phyloP scores from a whole-genome alignment of 1,284 basidiomycete species.

The Ceratobasidium sp. region DNA sequence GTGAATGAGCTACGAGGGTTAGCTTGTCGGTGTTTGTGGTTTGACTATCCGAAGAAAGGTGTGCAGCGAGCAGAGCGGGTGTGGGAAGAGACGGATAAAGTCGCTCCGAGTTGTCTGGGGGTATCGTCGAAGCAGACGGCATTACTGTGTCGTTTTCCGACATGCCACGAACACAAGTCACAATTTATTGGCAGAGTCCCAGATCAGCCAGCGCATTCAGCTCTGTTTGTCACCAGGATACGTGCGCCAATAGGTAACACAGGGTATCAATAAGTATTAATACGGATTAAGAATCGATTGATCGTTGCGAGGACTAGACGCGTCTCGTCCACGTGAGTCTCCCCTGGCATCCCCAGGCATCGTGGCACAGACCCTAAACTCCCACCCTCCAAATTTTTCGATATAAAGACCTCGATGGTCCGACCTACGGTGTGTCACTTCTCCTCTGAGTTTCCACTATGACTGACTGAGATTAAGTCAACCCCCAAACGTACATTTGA shows the following conservation, averaged over 20 bases:
- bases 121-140: conserved; percentile 54
- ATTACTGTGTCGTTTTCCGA: not conserved
- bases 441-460: not conserved
- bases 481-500: conserved; percentile 28
- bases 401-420: conserved; percentile 35
- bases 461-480: conserved; percentile 1
- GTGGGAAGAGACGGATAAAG: conserved; percentile 76
- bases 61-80: conserved; percentile 62
- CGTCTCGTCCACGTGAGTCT: conserved; percentile 27
- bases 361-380: conserved; percentile 27
- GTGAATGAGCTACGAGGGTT: conserved; percentile 71
- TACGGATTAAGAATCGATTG: conserved; percentile 36
- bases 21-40: conserved; percentile 69
- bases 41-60: conserved; percentile 69
- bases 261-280: conserved; percentile 21
- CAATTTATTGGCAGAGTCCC: too few relatives aligned
- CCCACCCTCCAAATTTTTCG: conserved; percentile 19
- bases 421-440: conserved; percentile 13
- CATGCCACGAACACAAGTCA: too few relatives aligned
- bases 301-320: conserved; percentile 31
- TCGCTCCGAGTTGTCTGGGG: conserved; percentile 58
- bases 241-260: not conserved
- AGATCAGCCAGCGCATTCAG: too few relatives aligned
- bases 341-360: conserved; percentile 24
- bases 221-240: not conserved